Percentiles rank a stretch among this genome's conserved stretches.
These are phyloP conservation scores for Erythrobasidium yunnanense DNA, from an alignment of 768 basidiomycete species.

Conservation along the genomic window DNA sequence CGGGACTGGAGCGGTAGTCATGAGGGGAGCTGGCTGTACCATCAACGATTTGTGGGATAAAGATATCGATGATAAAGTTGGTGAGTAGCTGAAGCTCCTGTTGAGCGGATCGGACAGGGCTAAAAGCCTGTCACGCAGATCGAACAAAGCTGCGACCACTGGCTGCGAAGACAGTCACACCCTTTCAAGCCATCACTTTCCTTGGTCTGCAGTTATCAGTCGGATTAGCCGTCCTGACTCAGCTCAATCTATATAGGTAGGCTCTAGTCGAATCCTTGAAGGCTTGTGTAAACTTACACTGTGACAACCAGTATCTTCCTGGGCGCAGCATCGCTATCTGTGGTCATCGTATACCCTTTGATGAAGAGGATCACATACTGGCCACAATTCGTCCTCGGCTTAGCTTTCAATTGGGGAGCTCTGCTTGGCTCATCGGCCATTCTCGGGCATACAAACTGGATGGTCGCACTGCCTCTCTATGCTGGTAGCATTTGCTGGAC, in stretches of 20 bases:
- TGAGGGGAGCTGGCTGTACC: conserved; percentile 96
- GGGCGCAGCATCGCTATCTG: conserved; percentile 76
- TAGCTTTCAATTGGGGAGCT: conserved; percentile 96
- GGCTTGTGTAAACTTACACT: too few species aligned
- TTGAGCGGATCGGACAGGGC: not conserved
- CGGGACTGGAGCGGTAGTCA: conserved; percentile 77
- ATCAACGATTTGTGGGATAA: conserved; percentile 99
- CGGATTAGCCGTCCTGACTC: conserved; percentile 73
- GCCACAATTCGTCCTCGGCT: conserved; percentile 88
- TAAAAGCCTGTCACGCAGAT: conserved; percentile 46
- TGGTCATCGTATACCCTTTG: conserved; percentile 81
- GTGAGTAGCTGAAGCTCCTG: conserved; percentile 45
- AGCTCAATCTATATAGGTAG: conserved; percentile 91
- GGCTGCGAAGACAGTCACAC: conserved; percentile 68
- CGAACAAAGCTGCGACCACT: conserved; percentile 80
- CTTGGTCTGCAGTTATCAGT: conserved; percentile 68
- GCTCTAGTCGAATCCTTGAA: too few species aligned
- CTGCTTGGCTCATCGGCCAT: conserved; percentile 94
- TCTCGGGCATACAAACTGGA: conserved; percentile 67
- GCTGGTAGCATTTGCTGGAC: conserved; percentile 86
- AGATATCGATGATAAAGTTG: conserved; percentile 80
- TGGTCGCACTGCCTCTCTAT: conserved; percentile 73
- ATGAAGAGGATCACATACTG: conserved; percentile 97
- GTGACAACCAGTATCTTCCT: conserved; percentile 88
- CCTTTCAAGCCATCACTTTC: conserved; percentile 64